Base-by-base conservation (phyloP, 1,284 basidiomycete genomes). In the Fomitopsis palustris region DNA sequence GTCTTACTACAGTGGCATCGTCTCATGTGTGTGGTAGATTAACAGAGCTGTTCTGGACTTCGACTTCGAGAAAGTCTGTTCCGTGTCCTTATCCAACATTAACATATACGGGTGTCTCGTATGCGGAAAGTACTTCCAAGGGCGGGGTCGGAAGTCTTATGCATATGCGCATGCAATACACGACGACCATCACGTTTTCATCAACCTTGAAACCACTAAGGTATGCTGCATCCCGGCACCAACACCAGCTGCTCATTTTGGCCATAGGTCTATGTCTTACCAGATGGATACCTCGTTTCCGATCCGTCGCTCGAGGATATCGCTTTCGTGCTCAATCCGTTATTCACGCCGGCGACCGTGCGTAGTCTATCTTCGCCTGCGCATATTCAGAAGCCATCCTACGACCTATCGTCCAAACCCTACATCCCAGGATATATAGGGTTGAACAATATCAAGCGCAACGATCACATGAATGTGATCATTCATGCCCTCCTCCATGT, bases 21-120 rank as follows among this genome's bases (percentile, higher is more conserved):
- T 52, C 53, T 45, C 27, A 53, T 35, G 23, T 35, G 55, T 17
- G 37, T 41, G 8, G 14, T 57, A 73, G 95, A 91, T 97, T 64
- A 94, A 96, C 70, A 84, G 95, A 59, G 84, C 83, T 57, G 81
- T 88, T 41, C 86, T 99, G 61, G 97, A 99, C 75, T 99, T 99
- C 75, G 97, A 99, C 77, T 99, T 99, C 71, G 97, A 99, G 78
- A 95, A 96, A 80, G 84, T 99, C 31, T 99, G 97, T 80, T 98
- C 95, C 9, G 94, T 99, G 59, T 96, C 93, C 29, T 81, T 95
- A 52, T 93, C 93, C 31, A 97, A 98, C 75, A 95, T 98, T 81
- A 97, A 99, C 74, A 92, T 93, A 63, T 99, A 99, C 70, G 95
- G 94, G 23, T 99, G 97, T 71, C 86, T 99, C 52, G 95, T 99